phyloP scores from a whole-genome alignment of 2,329 filamentous ascomycete species.

The Madurella fahalii region DNA sequence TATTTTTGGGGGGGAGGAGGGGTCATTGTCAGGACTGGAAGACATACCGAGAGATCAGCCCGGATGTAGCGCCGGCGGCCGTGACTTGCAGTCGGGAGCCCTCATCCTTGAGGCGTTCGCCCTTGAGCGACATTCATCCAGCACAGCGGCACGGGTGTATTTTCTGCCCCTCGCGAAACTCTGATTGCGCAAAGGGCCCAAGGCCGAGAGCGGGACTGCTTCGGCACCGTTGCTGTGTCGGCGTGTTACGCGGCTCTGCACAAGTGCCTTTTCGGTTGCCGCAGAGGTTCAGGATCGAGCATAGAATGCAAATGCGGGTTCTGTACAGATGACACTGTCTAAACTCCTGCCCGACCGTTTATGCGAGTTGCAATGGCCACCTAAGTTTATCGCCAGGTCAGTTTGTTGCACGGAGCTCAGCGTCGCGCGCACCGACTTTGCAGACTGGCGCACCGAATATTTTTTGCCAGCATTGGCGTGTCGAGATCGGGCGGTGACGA shows the following conservation, averaged over 20 bases:
- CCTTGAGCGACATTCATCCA: conserved; percentile 43
- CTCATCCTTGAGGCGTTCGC: conserved; percentile 56
- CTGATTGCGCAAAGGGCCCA: not conserved
- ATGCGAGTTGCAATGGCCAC: too few relatives aligned
- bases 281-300: not conserved
- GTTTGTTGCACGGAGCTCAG: too few relatives aligned
- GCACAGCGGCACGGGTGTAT: not conserved
- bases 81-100: conserved; percentile 55
- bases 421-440: not conserved
- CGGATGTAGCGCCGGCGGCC: conserved; percentile 60
- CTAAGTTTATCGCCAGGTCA: too few relatives aligned
- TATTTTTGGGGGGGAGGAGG: too few relatives aligned
- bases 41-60: conserved; percentile 76
- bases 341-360: too few relatives aligned
- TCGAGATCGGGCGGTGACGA: conserved; percentile 14
- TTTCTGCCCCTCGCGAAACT: not conserved
- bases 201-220: not conserved
- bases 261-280: not conserved
- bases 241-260: conserved; percentile 2
- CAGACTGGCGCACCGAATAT: not conserved
- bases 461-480: not conserved
- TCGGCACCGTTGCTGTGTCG: not conserved
- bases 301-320: not conserved
- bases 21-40: not conserved
- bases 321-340: not conserved